These are phyloP conservation scores for Microsporum audouinii DNA, from an alignment of 2,329 filamentous ascomycete genomes.

Conservation along the genomic window DNA sequence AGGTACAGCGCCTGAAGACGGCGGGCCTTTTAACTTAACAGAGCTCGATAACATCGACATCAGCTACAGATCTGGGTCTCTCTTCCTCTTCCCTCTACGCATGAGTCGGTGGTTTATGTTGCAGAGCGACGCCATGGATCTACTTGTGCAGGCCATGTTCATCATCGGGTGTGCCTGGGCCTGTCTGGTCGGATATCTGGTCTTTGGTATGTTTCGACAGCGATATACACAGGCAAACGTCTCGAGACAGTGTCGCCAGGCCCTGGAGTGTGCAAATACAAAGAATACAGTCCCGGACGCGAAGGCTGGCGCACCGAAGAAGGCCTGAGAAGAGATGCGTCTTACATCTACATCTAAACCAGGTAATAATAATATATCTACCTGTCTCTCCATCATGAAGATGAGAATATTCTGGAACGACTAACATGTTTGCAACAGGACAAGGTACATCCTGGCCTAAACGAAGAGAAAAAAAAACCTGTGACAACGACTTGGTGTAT, in stretches of 20 bases:
- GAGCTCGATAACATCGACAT: no score
- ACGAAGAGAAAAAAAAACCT: neutral
- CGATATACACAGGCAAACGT: slow-evolving; percentile 10
- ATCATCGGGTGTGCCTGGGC: slow-evolving; percentile 14
- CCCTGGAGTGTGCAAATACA: neutral
- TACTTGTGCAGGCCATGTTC: slow-evolving; percentile 13
- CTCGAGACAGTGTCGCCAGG: neutral
- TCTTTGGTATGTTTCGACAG: slow-evolving; percentile 15
- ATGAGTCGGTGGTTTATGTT: neutral
- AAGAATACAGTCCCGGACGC: slow-evolving; percentile 2
- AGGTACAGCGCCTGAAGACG: neutral
- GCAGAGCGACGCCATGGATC: slow-evolving; percentile 9
- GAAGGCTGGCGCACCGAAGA: slow-evolving; percentile 13
- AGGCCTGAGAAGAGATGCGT: slow-evolving; percentile 3
- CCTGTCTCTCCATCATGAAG: neutral
- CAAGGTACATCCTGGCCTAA: neutral
- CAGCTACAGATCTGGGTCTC: no score
- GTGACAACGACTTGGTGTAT: neutral
- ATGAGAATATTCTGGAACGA: slow-evolving; percentile 1
- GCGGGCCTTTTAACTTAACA: no score
- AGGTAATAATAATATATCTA: neutral
- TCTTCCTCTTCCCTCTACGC: neutral
- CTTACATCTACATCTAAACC: neutral
- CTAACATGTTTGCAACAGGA: neutral
- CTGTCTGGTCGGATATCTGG: slow-evolving; percentile 15